Evolutionary conservation across 768 basidiomycete species (phyloP).

Genomic region (Suillus lakei): DNA sequence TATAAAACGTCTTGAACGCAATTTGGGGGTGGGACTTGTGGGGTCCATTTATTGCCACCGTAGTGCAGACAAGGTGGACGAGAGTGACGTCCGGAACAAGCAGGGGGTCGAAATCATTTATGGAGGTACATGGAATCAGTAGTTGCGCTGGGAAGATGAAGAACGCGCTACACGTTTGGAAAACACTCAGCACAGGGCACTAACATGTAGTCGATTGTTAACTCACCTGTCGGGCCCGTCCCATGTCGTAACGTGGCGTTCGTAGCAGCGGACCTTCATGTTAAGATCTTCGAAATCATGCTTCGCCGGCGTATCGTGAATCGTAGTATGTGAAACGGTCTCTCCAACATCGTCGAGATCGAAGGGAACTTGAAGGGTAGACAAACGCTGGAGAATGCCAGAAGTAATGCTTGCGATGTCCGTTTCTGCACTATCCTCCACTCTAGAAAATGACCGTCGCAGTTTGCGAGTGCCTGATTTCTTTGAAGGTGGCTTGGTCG

Average conservation of each 20-base stretch:
- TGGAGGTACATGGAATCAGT: conserved; percentile 22
- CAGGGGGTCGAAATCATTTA: conserved; percentile 13
- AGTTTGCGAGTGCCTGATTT: too few relatives aligned
- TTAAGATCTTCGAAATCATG: conserved; percentile 15
- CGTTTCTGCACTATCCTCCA: too few relatives aligned
- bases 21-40: too few relatives aligned
- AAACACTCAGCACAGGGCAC: not conserved
- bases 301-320: not conserved
- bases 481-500: too few relatives aligned
- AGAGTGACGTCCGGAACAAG: conserved; percentile 13
- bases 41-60: not conserved
- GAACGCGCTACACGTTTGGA: conserved; percentile 10
- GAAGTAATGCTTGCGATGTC: too few relatives aligned
- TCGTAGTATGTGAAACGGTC: not conserved
- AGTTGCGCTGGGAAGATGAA: conserved; percentile 27
- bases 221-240: conserved; percentile 26
- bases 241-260: conserved; percentile 28
- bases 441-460: too few relatives aligned
- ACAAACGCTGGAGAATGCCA: too few relatives aligned
- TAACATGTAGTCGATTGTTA: not conserved
- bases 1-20: too few relatives aligned
- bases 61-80: conserved; percentile 25
- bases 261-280: conserved; percentile 17
- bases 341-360: not conserved
- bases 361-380: too few relatives aligned